phyloP scores from a whole-genome alignment of 345 rosid genomes.

The Eutrema yunnanense region DNA sequence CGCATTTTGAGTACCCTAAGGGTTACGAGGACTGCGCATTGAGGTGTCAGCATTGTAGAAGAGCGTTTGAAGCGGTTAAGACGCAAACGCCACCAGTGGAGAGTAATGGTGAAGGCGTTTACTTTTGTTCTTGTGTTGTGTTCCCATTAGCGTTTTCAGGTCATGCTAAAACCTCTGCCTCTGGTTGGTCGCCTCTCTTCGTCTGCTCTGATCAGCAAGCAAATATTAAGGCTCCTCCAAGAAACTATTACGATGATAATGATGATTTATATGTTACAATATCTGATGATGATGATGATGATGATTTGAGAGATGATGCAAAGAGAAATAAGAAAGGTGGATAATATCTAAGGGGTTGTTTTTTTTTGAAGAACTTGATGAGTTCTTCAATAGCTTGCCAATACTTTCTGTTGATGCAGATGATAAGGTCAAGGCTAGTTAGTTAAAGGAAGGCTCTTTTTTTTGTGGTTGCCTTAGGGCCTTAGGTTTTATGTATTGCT shows the following conservation, averaged over 20 bases:
- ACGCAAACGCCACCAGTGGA: conserved; percentile 56
- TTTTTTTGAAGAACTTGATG: conserved; percentile 81
- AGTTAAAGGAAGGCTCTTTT: conserved; percentile 31
- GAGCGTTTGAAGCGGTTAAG: conserved; percentile 69
- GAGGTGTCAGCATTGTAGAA: conserved; percentile 62
- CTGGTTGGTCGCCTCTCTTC: conserved; percentile 61
- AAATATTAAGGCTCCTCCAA: conserved; percentile 1
- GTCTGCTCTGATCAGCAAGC: conserved; percentile 14
- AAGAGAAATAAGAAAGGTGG: conserved; percentile 39
- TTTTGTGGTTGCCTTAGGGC: conserved; percentile 16
- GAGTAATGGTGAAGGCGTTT: conserved; percentile 34
- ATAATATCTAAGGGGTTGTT: conserved; percentile 55
- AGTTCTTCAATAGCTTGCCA: conserved; percentile 66
- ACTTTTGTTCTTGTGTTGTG: conserved; percentile 63
- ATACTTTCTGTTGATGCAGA: conserved; percentile 41
- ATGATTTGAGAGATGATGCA: conserved; percentile 35
- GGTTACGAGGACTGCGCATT: conserved; percentile 61
- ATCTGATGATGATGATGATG: conserved; percentile 40
- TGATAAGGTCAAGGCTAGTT: conserved; percentile 59
- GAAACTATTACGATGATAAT: conserved; percentile 20
- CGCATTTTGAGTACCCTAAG: conserved; percentile 64
- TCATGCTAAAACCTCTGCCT: conserved; percentile 5
- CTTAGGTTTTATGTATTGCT: conserved; percentile 13
- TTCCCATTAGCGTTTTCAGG: conserved; percentile 56
- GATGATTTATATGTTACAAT: neutral